phyloP scores from a whole-genome alignment of 2,329 filamentous ascomycete species.

The Pseudocercospora fuligena region DNA sequence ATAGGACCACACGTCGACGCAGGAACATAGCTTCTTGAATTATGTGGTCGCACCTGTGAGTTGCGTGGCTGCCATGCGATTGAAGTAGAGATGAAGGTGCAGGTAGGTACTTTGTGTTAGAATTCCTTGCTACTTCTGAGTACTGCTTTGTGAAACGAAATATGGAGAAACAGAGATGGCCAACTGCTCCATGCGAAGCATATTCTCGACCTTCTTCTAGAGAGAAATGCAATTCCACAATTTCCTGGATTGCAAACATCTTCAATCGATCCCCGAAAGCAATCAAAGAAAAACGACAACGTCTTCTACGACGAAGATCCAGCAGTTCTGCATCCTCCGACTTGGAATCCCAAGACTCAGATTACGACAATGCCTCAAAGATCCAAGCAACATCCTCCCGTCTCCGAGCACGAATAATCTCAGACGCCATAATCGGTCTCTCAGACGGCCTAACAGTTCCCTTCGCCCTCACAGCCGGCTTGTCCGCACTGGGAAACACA shows the following conservation, averaged over 20 bases:
- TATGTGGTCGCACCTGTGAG: too few species aligned
- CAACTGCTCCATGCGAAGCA: neutral
- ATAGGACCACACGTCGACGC: neutral
- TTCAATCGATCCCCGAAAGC: neutral
- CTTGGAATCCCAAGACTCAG: neutral
- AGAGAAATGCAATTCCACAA: neutral
- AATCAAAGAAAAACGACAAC: neutral
- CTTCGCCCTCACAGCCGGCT: constrained; percentile 76
- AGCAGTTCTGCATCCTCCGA: neutral
- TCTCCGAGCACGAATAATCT: constrained; percentile 39
- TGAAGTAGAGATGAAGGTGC: too few species aligned
- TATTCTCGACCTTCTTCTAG: neutral
- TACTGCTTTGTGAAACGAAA: neutral
- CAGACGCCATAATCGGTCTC: constrained; percentile 74
- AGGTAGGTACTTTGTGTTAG: too few species aligned
- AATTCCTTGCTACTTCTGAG: too few species aligned
- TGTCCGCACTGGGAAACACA: constrained; percentile 56
- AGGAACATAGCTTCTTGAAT: neutral
- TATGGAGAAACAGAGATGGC: neutral
- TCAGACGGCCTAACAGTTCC: constrained; percentile 82
- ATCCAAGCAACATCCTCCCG: neutral
- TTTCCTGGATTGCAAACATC: neutral
- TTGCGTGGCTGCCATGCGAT: too few species aligned
- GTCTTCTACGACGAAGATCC: neutral
- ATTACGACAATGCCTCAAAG: neutral